Evolutionary conservation across 441 rosid species (phyloP), one percentile per base, ranked within the genome.

Genomic region (California macrophylla): DNA sequence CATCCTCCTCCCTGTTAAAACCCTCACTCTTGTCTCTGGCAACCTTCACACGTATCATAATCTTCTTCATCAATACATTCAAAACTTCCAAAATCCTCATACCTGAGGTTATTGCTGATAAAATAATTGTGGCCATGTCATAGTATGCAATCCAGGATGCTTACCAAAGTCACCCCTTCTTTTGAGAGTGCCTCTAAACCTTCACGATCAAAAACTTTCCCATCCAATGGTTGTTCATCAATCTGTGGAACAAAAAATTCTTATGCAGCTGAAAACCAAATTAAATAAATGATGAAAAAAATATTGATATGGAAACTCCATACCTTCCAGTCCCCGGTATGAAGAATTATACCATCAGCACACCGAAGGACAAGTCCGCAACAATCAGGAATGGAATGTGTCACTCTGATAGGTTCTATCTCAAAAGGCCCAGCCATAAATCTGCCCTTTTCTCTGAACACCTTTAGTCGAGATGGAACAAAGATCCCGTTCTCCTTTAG

Each of bases 261-360:
- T 78, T 70, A 74, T 72, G 76, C 66, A 70, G 30, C 70, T 69
- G 38, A 67, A 15, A 79, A 69, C 68, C 64, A 70, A 70, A 61
- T 13, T 24, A 67, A 76, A 76, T 9, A 64, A 56, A 78, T 21
- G 5, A 20, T n/a, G n/a, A n/a, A n/a, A 54, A n/a, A 29, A 9
- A 76, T 47, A 45, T 45, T 45, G 18, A 45, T 60, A 61, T 29
- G 66, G 62, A 72, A 21, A 72, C 1, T 29, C 69, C 72, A 70
- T 77, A 89, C 97, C 91, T 93, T 93, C 98, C 98, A 93, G 80
- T 93, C 98, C 68, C 98, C 98, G 24, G 98, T 93, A 75, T 93
- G 98, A 75, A 93, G 88, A 83, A 93, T 89, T 72, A 88, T 91
- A 77, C 98, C 98, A 87, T 93, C 96, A 84, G 88, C 81, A 36